Evolutionary conservation across 2,329 filamentous ascomycete genomes (phyloP).

Genomic region (Seiridium cupressi): DNA sequence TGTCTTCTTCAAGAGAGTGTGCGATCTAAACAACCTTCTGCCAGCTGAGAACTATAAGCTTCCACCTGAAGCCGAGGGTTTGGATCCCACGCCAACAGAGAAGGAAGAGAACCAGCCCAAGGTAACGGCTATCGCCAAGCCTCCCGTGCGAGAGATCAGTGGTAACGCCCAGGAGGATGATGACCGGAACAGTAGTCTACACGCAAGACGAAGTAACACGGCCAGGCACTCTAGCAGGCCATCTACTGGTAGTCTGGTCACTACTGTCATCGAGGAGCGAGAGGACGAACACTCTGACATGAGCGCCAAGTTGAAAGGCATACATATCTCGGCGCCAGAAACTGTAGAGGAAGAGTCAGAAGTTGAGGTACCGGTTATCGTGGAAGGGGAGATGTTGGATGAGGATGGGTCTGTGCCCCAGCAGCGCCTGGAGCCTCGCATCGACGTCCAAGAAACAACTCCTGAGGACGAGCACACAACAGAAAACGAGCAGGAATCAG

Average conservation of each 20-base stretch:
- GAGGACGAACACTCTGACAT: conserved; percentile 64
- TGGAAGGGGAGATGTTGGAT: conserved; percentile 33
- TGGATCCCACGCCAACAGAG: conserved; percentile 51
- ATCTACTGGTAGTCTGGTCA: conserved; percentile 74
- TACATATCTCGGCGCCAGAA: conserved; percentile 51
- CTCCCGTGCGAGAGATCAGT: conserved; percentile 23
- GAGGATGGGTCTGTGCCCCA: conserved; percentile 19
- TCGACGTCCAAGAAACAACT: conserved; percentile 4
- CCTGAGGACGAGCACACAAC: conserved; percentile 16
- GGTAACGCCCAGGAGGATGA: conserved; percentile 43
- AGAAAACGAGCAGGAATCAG: conserved; percentile 12
- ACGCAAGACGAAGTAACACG: conserved; percentile 66
- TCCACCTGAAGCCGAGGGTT: conserved; percentile 85
- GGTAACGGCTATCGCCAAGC: conserved; percentile 32
- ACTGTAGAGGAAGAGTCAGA: conserved; percentile 55
- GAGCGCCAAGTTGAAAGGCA: conserved; percentile 41
- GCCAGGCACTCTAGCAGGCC: conserved; percentile 80
- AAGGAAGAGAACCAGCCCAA: conserved; percentile 39
- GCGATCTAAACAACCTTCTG: conserved; percentile 85
- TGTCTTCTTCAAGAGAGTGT: conserved; percentile 95
- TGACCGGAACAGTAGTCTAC: conserved; percentile 34
- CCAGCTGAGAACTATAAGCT: conserved; percentile 95
- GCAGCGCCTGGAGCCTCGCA: conserved; percentile 4
- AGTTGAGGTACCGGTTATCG: conserved; percentile 36
- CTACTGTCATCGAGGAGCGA: conserved; percentile 78